Evolutionary conservation across 2,329 filamentous ascomycete genomes (phyloP).

Genomic region (Tothia fuscella): DNA sequence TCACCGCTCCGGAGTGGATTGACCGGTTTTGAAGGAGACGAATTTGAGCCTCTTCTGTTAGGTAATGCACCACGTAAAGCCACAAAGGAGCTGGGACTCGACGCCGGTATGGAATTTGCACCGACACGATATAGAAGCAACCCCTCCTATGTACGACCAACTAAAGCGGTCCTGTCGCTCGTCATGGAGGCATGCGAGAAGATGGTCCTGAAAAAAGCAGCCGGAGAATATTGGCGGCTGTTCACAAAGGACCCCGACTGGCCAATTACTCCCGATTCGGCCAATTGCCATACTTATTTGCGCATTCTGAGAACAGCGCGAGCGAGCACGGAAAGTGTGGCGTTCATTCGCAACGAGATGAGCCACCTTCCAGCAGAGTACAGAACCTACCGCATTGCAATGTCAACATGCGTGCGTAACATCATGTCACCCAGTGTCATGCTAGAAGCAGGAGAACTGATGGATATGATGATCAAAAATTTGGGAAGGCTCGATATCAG

Average conservation of each 20-base stretch:
- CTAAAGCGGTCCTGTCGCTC: constrained; percentile 53
- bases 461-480: constrained; percentile 48
- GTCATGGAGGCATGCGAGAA: constrained; percentile 53
- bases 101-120: constrained; percentile 19
- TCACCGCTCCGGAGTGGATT: constrained; percentile 23
- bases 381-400: constrained; percentile 57
- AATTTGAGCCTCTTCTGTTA: constrained; percentile 5
- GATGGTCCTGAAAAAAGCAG: constrained; percentile 48
- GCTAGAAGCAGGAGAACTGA: constrained; percentile 48
- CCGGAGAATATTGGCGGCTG: constrained; percentile 65
- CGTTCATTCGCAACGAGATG: constrained; percentile 42
- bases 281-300: constrained; percentile 59
- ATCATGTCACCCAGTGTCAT: constrained; percentile 62
- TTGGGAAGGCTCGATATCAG: constrained; percentile 38
- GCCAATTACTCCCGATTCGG: constrained; percentile 56
- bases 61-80: background rate
- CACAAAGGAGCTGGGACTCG: constrained; percentile 14
- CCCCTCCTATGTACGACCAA: constrained; percentile 25
- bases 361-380: constrained; percentile 19
- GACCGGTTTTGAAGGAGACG: constrained; percentile 8
- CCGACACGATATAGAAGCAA: too few species aligned
- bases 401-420: constrained; percentile 64
- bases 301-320: constrained; percentile 53
- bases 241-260: constrained; percentile 45
- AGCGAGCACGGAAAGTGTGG: constrained; percentile 49